phyloP scores from a whole-genome alignment of 441 rosid genomes.

The Jatropha multifida region DNA sequence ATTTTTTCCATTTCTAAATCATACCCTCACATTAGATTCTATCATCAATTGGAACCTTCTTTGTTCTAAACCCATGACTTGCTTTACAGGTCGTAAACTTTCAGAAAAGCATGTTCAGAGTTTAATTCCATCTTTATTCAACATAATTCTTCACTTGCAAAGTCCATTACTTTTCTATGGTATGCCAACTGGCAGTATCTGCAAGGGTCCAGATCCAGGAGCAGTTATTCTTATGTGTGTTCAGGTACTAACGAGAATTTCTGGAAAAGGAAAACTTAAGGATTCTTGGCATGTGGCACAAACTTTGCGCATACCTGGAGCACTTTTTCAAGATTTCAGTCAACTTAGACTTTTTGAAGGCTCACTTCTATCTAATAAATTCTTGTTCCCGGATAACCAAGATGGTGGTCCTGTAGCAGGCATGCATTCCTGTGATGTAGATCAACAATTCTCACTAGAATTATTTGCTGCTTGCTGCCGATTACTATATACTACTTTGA shows the following conservation, averaged over 20 bases:
- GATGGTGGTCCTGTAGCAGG: slow-evolving; percentile 24
- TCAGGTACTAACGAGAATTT: slow-evolving; percentile 77
- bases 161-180: slow-evolving; percentile 60
- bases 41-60: background rate
- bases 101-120: slow-evolving; percentile 65
- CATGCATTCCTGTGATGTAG: slow-evolving; percentile 33
- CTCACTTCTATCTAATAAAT: slow-evolving; percentile 25
- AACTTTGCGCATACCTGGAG: slow-evolving; percentile 64
- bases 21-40: background rate
- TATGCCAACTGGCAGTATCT: slow-evolving; percentile 25
- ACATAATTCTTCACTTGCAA: slow-evolving; percentile 74
- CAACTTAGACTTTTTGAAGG: slow-evolving; percentile 37
- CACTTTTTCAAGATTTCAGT: slow-evolving; percentile 57
- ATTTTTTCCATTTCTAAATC: background rate
- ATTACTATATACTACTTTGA: slow-evolving; percentile 65
- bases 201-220: slow-evolving; percentile 71
- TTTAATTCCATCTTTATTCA: slow-evolving; percentile 64
- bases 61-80: slow-evolving; percentile 32
- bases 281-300: slow-evolving; percentile 77
- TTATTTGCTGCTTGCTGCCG: slow-evolving; percentile 72
- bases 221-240: slow-evolving; percentile 85
- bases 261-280: slow-evolving; percentile 69
- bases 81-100: slow-evolving; percentile 63
- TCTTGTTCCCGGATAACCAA: slow-evolving; percentile 29
- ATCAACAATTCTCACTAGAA: slow-evolving; percentile 52